These are phyloP conservation scores for Panicum virgatum DNA, from an alignment of 202 grass and related monocot genomes.

Conservation along the genomic window DNA sequence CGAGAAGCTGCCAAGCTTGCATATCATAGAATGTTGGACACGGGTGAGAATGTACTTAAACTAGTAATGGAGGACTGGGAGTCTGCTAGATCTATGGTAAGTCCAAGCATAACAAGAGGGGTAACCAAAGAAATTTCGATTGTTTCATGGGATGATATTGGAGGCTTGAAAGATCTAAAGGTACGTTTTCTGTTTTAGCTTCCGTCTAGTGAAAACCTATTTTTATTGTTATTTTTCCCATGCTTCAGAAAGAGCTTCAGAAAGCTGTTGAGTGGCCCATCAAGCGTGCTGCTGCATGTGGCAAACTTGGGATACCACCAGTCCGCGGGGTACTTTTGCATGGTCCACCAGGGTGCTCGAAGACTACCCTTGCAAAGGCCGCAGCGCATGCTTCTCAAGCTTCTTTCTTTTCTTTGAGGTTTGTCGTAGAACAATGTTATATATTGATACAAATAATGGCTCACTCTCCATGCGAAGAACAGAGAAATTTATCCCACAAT, in stretches of 20 bases:
- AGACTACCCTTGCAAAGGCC: slow-evolving; percentile 89
- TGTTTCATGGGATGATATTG: slow-evolving; percentile 93
- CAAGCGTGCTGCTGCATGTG: slow-evolving; percentile 72
- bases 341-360: slow-evolving; percentile 89
- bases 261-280: slow-evolving; percentile 95
- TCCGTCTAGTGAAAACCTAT: slow-evolving; percentile 19
- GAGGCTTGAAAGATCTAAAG: slow-evolving; percentile 87
- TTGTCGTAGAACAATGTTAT: neutral
- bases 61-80: slow-evolving; percentile 76
- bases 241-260: slow-evolving; percentile 73
- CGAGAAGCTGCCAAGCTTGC: slow-evolving; percentile 71
- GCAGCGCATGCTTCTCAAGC: slow-evolving; percentile 82
- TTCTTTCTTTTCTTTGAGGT: slow-evolving; percentile 98
- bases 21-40: slow-evolving; percentile 52
- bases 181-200: slow-evolving; percentile 40
- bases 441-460: neutral
- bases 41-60: slow-evolving; percentile 36
- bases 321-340: slow-evolving; percentile 83
- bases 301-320: slow-evolving; percentile 82
- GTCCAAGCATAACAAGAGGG: slow-evolving; percentile 81
- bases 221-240: slow-evolving; percentile 11
- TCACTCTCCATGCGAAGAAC: neutral
- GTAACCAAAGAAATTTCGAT: slow-evolving; percentile 71
- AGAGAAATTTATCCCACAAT: neutral
- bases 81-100: slow-evolving; percentile 60